phyloP scores from a whole-genome alignment of 345 rosid species.

The Salix caprea region DNA sequence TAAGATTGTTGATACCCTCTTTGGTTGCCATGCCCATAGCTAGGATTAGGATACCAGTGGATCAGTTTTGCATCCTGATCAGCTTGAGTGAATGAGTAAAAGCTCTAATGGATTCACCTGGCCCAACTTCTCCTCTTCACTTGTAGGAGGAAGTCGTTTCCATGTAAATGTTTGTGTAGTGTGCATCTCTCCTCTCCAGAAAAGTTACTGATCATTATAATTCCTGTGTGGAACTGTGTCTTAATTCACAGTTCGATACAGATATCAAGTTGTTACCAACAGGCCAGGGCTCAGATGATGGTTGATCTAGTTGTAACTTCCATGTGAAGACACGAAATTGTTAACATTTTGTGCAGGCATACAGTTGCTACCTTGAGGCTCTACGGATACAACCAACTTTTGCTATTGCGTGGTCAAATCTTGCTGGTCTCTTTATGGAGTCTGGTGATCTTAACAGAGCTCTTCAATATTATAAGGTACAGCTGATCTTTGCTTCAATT shows the following conservation, averaged over 20 bases:
- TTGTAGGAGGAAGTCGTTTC: conserved; percentile 19
- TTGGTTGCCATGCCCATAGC: conserved; percentile 3
- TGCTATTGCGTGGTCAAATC: conserved; percentile 99
- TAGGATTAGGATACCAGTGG: conserved; percentile 3
- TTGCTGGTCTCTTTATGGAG: conserved; percentile 98
- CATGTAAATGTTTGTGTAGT: conserved; percentile 8
- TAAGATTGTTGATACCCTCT: conserved; percentile 4
- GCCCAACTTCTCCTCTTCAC: conserved; percentile 14
- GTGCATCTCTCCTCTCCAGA: conserved; percentile 31
- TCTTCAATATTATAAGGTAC: conserved; percentile 90
- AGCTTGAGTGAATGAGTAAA: conserved; percentile 16
- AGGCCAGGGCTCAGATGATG: conserved; percentile 76
- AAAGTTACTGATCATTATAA: conserved; percentile 59
- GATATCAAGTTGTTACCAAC: conserved; percentile 59
- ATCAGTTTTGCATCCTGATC: conserved; percentile 7
- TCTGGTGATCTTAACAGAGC: conserved; percentile 92
- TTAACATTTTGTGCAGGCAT: conserved; percentile 93
- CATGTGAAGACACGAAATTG: conserved; percentile 63
- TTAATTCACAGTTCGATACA: conserved; percentile 61
- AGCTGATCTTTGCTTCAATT: conserved; percentile 3
- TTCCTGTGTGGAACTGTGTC: conserved; percentile 65
- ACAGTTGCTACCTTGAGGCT: conserved; percentile 93
- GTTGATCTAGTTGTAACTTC: conserved; percentile 74
- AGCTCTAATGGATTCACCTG: conserved; percentile 20
- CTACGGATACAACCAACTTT: conserved; percentile 90